Percentiles rank a stretch among this genome's conserved stretches.
phyloP scores from a whole-genome alignment of 1,139 yeast species.

The Yamadazyma spencermartinsiae region DNA sequence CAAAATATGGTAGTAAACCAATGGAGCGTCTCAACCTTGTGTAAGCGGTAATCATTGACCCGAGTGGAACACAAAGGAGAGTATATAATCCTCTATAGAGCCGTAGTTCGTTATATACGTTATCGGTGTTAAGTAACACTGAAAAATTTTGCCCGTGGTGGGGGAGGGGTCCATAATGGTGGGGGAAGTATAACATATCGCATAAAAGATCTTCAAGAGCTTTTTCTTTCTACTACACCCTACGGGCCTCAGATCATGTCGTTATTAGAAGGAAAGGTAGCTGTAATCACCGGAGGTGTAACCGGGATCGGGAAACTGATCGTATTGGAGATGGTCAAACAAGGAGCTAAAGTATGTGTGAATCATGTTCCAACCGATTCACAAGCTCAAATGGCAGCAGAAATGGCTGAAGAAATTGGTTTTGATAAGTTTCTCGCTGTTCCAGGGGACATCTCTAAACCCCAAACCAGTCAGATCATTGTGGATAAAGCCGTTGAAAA shows the following conservation, averaged over 20 bases:
- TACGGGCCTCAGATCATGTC: constrained; percentile 2
- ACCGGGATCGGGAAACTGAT: constrained; percentile 28
- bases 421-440: constrained; percentile 28
- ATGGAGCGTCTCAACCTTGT: constrained; percentile 42
- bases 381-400: constrained; percentile 21
- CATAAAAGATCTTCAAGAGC: constrained; percentile 1
- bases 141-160: neutral
- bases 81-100: no score
- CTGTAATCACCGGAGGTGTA: constrained; percentile 30
- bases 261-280: constrained; percentile 19
- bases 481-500: constrained; percentile 32
- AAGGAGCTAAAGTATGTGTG: constrained; percentile 23
- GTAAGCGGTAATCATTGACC: constrained; percentile 29
- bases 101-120: no score
- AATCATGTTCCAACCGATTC: constrained; percentile 23
- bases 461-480: constrained; percentile 33
- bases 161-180: constrained; percentile 2
- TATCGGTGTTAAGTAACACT: neutral
- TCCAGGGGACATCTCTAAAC: constrained; percentile 43
- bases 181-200: neutral
- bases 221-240: no score
- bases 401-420: constrained; percentile 21
- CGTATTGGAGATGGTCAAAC: constrained; percentile 21
- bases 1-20: neutral
- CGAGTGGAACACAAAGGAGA: constrained; percentile 73